Conservation (phyloP, 2,329 filamentous ascomycete species). For the Immersiporthe knoxdaviesiana region DNA sequence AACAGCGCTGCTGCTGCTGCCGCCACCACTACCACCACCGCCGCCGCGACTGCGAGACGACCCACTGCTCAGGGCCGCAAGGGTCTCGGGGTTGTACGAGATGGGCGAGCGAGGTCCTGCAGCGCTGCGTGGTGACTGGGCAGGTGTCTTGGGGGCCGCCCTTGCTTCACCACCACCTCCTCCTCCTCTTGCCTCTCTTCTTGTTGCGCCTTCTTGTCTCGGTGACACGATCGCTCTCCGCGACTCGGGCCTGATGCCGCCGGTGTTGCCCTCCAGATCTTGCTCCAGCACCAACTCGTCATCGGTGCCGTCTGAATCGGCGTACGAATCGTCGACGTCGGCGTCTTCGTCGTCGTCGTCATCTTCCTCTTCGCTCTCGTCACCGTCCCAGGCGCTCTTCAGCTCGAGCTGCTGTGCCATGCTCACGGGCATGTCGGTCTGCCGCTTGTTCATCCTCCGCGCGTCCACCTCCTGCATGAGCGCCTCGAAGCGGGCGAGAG, state of each 20-base stretch:
- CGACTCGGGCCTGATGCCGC: constrained; percentile 50
- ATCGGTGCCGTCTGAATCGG: constrained; percentile 44
- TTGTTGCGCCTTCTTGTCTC: constrained; percentile 35
- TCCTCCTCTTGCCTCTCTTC: too few species aligned
- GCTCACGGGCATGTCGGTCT: constrained; percentile 33
- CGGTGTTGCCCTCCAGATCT: constrained; percentile 32
- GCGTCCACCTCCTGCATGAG: constrained; percentile 65
- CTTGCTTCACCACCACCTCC: too few species aligned
- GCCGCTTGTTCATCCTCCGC: constrained; percentile 47
- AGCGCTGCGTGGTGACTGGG: constrained; percentile 38
- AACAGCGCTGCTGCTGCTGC: too few species aligned
- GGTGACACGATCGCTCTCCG: constrained; percentile 56
- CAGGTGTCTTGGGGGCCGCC: constrained; percentile 34
- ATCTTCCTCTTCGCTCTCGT: constrained; percentile 47
- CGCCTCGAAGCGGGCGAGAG: constrained; percentile 67
- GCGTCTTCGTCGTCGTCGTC: constrained; percentile 38
- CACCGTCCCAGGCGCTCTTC: constrained; percentile 56
- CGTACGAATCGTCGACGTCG: constrained; percentile 42
- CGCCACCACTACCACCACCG: too few species aligned
- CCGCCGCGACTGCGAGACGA: too few species aligned
- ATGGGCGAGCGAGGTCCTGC: constrained; percentile 36
- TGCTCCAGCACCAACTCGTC: constrained; percentile 45
- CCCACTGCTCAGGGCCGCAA: constrained; percentile 34
- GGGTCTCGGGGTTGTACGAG: constrained; percentile 42
- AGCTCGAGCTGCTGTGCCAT: constrained; percentile 41